A percentile compares a stretch with the other conserved stretches of the same genome.
Evolutionary conservation across 2,329 filamentous ascomycete genomes (phyloP).

Genomic region (Fusarium multiceps): DNA sequence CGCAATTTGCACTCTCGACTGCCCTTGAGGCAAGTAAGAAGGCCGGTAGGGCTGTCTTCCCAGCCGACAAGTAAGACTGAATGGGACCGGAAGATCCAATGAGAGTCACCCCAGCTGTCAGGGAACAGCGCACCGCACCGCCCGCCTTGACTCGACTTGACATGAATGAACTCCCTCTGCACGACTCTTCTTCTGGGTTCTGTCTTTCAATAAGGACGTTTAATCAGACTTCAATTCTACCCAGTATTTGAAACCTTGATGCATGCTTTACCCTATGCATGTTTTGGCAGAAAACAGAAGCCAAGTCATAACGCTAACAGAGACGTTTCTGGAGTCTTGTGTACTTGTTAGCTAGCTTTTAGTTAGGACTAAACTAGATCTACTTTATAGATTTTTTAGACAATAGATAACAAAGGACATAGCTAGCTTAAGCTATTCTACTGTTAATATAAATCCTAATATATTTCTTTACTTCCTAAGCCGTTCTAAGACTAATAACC

Average conservation of each 20-base stretch:
- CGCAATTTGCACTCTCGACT: slow-evolving; percentile 1
- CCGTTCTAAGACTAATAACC: too few relatives aligned
- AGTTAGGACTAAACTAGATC: too few relatives aligned
- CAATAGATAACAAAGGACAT: too few relatives aligned
- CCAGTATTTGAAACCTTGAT: neutral
- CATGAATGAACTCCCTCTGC: neutral
- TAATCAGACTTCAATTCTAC: neutral
- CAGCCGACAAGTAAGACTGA: neutral
- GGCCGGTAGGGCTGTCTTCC: neutral
- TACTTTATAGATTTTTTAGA: too few relatives aligned
- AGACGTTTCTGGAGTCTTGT: neutral
- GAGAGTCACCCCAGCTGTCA: neutral
- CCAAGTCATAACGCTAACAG: neutral
- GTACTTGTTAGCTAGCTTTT: neutral
- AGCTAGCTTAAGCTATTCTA: too few relatives aligned
- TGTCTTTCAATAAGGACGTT: neutral
- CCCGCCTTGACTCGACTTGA: neutral
- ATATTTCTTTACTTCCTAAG: too few relatives aligned
- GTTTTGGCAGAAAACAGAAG: neutral
- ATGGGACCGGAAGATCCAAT: neutral
- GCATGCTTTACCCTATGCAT: neutral
- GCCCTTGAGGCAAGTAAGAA: slow-evolving; percentile 8
- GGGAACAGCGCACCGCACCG: neutral
- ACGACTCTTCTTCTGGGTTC: neutral
- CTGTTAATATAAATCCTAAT: too few relatives aligned